phyloP scores from a whole-genome alignment of 345 rosid genomes.

The Populus davidiana region DNA sequence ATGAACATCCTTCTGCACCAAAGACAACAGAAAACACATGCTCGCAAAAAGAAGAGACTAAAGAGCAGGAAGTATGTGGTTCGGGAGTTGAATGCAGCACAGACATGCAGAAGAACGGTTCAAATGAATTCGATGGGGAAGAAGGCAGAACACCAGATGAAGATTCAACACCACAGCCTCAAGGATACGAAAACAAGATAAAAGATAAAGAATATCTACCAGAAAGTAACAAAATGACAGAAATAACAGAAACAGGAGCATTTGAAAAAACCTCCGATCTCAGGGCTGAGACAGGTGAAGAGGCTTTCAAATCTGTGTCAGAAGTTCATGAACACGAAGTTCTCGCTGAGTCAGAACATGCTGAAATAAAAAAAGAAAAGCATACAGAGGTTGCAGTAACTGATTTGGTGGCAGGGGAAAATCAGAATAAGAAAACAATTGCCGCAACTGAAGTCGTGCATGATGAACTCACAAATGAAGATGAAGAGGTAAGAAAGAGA shows the following conservation, averaged over 20 bases:
- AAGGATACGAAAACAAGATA: conserved; percentile 10
- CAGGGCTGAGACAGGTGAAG: conserved; percentile 18
- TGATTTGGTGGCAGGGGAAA: conserved; percentile 14
- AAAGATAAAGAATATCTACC: conserved; percentile 3
- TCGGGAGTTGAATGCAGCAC: conserved; percentile 1
- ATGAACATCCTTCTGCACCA: no score
- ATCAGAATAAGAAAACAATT: conserved; percentile 14
- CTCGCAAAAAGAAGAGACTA: no score
- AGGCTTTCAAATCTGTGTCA: conserved; percentile 8
- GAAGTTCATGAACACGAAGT: conserved; percentile 2
- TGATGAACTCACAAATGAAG: conserved; percentile 30
- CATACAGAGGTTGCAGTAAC: conserved; percentile 11
- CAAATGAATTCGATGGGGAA: conserved; percentile 6
- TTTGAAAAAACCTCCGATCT: conserved; percentile 1
- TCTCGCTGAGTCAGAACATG: conserved; percentile 15
- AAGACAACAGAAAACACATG: no score
- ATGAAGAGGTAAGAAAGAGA: conserved; percentile 24
- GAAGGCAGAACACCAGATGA: conserved; percentile 8
- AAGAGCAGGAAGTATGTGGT: neutral
- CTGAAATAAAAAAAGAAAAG: conserved; percentile 11
- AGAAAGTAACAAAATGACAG: conserved; percentile 15
- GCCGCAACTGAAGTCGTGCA: conserved; percentile 21
- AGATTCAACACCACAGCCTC: conserved; percentile 7
- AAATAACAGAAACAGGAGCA: neutral
- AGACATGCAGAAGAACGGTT: conserved; percentile 11